phyloP scores from a whole-genome alignment of 2,329 filamentous ascomycete species.

The Cladosporium cucumerinum region DNA sequence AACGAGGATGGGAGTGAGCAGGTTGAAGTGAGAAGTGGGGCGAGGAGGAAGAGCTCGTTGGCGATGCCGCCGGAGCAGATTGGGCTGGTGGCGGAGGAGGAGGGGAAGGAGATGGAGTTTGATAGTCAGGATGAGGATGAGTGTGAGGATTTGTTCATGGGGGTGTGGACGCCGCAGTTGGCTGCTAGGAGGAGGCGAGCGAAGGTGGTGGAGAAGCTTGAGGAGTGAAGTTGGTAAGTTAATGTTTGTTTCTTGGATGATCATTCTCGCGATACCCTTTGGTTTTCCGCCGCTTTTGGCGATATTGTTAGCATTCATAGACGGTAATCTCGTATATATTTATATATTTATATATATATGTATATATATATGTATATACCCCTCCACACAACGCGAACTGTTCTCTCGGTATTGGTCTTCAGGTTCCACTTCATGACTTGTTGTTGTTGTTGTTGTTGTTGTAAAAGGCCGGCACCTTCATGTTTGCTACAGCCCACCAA shows the following conservation, averaged over 20 bases:
- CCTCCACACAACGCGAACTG: background rate
- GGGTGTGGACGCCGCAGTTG: conserved; percentile 57
- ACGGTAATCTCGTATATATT: background rate
- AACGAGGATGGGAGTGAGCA: conserved; percentile 28
- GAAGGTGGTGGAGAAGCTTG: conserved; percentile 21
- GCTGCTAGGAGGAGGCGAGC: conserved; percentile 47
- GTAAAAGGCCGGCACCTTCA: background rate
- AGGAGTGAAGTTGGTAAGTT: background rate
- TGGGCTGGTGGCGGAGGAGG: conserved; percentile 9
- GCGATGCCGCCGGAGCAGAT: conserved; percentile 23
- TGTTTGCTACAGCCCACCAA: conserved; percentile 1
- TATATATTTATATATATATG: too few relatives aligned
- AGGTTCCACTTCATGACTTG: background rate
- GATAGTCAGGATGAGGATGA: conserved; percentile 65
- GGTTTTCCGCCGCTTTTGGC: background rate
- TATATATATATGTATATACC: too few relatives aligned
- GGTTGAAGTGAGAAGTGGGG: conserved; percentile 10
- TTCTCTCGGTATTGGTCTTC: background rate
- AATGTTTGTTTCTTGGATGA: background rate
- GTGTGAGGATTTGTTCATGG: conserved; percentile 62
- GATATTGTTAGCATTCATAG: background rate
- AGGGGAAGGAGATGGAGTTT: conserved; percentile 54
- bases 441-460: background rate
- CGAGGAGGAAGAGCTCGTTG: conserved; percentile 23
- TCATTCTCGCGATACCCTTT: conserved; percentile 7